Base-by-base conservation (phyloP, 2,329 filamentous ascomycete species). In the Fusarium incarnatum region DNA sequence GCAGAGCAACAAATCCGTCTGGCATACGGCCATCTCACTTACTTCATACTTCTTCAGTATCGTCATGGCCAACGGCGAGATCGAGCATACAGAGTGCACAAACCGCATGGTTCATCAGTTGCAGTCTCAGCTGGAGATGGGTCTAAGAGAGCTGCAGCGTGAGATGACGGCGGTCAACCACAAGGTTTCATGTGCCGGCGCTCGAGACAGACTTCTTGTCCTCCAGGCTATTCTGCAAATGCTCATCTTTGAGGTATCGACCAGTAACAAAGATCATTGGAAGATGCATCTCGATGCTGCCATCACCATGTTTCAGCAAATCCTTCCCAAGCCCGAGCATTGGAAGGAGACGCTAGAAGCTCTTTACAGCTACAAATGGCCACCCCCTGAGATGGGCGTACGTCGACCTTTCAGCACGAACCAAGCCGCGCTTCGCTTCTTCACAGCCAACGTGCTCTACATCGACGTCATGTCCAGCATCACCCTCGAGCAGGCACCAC, bases 1-100 rank as follows among this genome's bases (percentile, higher is more conserved):
- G 12, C 82, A 86, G 58, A 84, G 82, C 63, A 89, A 88, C 77
- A 86, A 85, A 65, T 82, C 86, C 2, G 81, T 89, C 22, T 88
- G 86, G 76, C 86, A 89, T 75, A 85, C 86, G 4, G 83, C 84
- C 48, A 79, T 89, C 20, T 85, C 86, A 27, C 81, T 90, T 23
- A 84, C 85, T 2, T 83, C 85, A 2, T 89, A 88, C 77, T 89
- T 88, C 76, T 85, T 87, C 72, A 83, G 82, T 67, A 79, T 86
- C 34, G 76, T 83, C 34, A 77, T 84, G 58, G 78, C 78, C 60
- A 77, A 73, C 56, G 75, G 73, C 15, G 75, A 75, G 18, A 74
- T 74, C 57, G 74, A 75, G 30, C 76, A 80, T 66, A 78, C 78
- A 63, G 77, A 73, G 18, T 83, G 78, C 71, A 79, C 78, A 8